These are phyloP conservation scores for Vaucheria bursata DNA, from an alignment of 352 stramenopile species.

Conservation along the genomic window DNA sequence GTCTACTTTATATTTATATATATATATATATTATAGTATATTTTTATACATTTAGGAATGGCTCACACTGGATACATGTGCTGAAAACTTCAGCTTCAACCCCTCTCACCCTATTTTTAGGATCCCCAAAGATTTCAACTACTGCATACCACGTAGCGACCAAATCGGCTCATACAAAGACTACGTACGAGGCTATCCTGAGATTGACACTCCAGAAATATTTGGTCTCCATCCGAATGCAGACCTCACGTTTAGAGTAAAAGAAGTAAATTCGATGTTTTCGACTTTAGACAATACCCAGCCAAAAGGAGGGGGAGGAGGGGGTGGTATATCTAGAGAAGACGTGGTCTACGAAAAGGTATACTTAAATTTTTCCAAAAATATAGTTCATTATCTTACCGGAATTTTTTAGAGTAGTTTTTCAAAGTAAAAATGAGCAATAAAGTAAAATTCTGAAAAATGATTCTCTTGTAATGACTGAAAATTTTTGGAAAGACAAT, in stretches of 20 bases:
- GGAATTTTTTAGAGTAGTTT: no score
- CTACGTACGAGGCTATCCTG: slow-evolving; percentile 84
- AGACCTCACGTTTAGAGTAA: slow-evolving; percentile 92
- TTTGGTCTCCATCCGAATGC: slow-evolving; percentile 97
- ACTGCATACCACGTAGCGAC: slow-evolving; percentile 77
- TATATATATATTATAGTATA: no score
- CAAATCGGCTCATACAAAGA: slow-evolving; percentile 87
- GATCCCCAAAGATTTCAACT: slow-evolving; percentile 93
- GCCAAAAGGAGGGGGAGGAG: slow-evolving; percentile 72
- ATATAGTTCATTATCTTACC: no score
- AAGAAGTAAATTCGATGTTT: slow-evolving; percentile 86
- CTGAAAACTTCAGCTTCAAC: slow-evolving; percentile 84
- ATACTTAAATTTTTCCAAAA: no score
- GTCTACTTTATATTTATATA: no score
- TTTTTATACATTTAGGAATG: slow-evolving; percentile 65
- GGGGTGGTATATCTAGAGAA: slow-evolving; percentile 81
- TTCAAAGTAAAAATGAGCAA: no score
- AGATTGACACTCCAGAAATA: slow-evolving; percentile 96
- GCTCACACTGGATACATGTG: slow-evolving; percentile 75
- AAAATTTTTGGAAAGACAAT: no score
- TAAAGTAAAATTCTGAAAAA: no score
- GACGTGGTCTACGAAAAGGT: slow-evolving; percentile 88
- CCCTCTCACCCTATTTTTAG: slow-evolving; percentile 81
- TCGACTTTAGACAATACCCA: slow-evolving; percentile 88
- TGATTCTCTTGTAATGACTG: no score